phyloP scores from a whole-genome alignment of 805 yeast species.

The Candida pseudoglaebosa region DNA sequence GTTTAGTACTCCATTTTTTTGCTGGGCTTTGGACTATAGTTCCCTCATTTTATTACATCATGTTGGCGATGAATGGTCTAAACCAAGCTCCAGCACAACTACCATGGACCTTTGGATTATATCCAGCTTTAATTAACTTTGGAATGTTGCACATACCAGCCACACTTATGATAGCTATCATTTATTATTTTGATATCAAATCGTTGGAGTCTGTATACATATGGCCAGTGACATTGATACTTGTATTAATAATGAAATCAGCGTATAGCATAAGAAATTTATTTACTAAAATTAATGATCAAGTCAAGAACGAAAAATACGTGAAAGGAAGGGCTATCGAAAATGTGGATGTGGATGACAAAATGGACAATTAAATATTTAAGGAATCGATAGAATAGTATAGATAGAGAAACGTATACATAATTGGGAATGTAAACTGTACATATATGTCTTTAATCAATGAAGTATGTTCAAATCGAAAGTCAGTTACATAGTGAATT shows the following conservation, averaged over 20 bases:
- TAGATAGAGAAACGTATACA: not conserved
- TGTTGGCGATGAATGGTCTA: conserved; percentile 1
- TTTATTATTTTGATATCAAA: conserved; percentile 4
- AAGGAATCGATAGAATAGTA: not conserved
- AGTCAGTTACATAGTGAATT: too few relatives aligned
- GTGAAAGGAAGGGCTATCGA: conserved; percentile 55
- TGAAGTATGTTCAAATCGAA: not conserved
- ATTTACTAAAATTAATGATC: conserved; percentile 28
- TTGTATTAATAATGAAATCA: conserved; percentile 12
- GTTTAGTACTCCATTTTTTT: conserved; percentile 13
- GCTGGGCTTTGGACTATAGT: conserved; percentile 19
- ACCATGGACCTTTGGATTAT: conserved; percentile 10
- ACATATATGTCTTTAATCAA: too few relatives aligned
- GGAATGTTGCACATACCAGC: conserved; percentile 13
- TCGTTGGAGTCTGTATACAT: conserved; percentile 8
- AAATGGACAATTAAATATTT: not conserved
- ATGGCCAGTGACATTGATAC: conserved; percentile 10
- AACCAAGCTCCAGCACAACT: not conserved
- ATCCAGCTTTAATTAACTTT: conserved; percentile 12
- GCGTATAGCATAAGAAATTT: conserved; percentile 8
- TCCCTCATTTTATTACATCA: conserved; percentile 11
- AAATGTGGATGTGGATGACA: conserved; percentile 21
- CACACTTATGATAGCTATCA: not conserved
- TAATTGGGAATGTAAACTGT: too few relatives aligned
- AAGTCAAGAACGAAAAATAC: conserved; percentile 55